Percentiles rank a stretch among this genome's conserved stretches.
phyloP scores from a whole-genome alignment of 805 yeast species.

The Candida lessepsii region DNA sequence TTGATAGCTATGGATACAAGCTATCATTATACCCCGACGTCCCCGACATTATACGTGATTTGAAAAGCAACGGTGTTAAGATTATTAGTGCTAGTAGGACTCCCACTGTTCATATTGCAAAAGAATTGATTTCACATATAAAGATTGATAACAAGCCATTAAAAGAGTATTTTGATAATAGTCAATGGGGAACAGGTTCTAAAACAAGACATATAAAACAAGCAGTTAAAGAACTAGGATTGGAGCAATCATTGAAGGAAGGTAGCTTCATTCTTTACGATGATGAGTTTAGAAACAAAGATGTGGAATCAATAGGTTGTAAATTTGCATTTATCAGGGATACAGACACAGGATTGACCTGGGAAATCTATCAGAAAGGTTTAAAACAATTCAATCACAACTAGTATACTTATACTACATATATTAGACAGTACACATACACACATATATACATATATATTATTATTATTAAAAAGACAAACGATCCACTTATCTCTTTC shows the following conservation, averaged over 20 bases:
- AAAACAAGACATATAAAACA: constrained; percentile 55
- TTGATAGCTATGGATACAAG: constrained; percentile 55
- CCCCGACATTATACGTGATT: constrained; percentile 54
- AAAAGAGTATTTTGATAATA: constrained; percentile 50
- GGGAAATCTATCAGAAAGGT: constrained; percentile 50
- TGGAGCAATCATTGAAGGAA: constrained; percentile 45
- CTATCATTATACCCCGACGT: constrained; percentile 68
- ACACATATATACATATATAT: too few species aligned
- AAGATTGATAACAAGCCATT: constrained; percentile 54
- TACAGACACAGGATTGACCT: constrained; percentile 56
- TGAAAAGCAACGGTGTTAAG: constrained; percentile 46
- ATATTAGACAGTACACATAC: too few species aligned
- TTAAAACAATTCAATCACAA: constrained; percentile 19
- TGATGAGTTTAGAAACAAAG: constrained; percentile 76
- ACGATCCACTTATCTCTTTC: too few species aligned
- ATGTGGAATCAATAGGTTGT: constrained; percentile 70
- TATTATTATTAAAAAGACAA: too few species aligned
- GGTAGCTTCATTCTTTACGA: constrained; percentile 57
- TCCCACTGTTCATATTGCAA: constrained; percentile 74
- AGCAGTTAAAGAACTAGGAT: constrained; percentile 47
- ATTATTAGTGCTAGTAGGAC: constrained; percentile 80
- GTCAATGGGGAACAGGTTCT: constrained; percentile 69
- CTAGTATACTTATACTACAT: neutral
- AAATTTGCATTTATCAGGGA: constrained; percentile 63
- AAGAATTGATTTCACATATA: constrained; percentile 53